Evolutionary conservation across 495 filamentous ascomycete species (phyloP).

Genomic region (Penicillium paradoxum): DNA sequence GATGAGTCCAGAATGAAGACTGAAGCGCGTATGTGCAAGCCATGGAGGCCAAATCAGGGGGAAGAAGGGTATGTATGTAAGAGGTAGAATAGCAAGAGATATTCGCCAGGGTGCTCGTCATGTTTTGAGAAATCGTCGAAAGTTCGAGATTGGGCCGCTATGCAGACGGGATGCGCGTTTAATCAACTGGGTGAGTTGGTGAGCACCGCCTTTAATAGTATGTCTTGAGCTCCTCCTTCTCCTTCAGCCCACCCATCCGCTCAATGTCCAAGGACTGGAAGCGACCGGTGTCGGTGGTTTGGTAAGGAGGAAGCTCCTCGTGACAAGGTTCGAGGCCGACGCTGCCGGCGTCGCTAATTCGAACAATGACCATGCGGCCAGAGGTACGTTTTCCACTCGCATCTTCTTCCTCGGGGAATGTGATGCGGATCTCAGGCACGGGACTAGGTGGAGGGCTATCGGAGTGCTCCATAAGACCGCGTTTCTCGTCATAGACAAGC

Average conservation of each 20-base stretch:
- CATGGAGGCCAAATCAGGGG: constrained; percentile 17
- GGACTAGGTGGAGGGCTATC: constrained; percentile 72
- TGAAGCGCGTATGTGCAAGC: constrained; percentile 36
- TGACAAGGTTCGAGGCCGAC: constrained; percentile 81
- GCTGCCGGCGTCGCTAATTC: constrained; percentile 77
- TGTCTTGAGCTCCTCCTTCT: constrained; percentile 57
- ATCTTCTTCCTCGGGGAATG: constrained; percentile 95
- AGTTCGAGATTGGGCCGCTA: constrained; percentile 5
- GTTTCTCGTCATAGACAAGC: constrained; percentile 68
- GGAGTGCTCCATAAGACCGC: constrained; percentile 66
- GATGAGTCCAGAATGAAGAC: constrained; percentile 15
- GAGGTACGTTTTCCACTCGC: constrained; percentile 72
- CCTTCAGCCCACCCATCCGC: constrained; percentile 88
- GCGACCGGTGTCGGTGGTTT: constrained; percentile 65
- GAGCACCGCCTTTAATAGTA: constrained; percentile 29
- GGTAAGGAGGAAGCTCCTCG: constrained; percentile 84
- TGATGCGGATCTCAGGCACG: constrained; percentile 97
- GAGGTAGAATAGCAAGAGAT: constrained; percentile 18
- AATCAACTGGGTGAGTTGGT: background rate
- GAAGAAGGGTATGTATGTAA: constrained; percentile 26
- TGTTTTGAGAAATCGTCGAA: constrained; percentile 35
- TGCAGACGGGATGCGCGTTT: constrained; percentile 10
- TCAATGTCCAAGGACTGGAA: constrained; percentile 94
- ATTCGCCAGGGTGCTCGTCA: constrained; percentile 35
- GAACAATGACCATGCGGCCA: constrained; percentile 85